These are phyloP conservation scores for Salix caprea DNA, from an alignment of 345 rosid genomes.

Conservation along the genomic window DNA sequence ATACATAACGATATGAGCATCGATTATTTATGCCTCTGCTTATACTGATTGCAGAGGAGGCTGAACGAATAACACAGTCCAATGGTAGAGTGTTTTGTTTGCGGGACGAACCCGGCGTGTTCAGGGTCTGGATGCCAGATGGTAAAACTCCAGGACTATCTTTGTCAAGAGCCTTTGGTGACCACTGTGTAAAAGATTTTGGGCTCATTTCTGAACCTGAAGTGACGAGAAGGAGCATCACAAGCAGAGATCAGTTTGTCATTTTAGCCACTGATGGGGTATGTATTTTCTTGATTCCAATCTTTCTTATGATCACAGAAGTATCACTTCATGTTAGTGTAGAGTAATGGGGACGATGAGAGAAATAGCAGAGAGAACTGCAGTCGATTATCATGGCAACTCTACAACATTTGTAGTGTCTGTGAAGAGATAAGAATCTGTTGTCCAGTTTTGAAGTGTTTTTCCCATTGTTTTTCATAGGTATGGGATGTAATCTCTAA, in stretches of 20 bases:
- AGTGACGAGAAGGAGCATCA: constrained; percentile 50
- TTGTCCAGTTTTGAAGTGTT: not conserved
- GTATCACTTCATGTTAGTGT: too few relatives aligned
- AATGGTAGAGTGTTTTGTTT: constrained; percentile 62
- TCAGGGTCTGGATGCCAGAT: constrained; percentile 72
- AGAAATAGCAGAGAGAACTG: too few relatives aligned
- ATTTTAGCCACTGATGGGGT: constrained; percentile 88
- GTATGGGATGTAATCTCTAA: constrained; percentile 87
- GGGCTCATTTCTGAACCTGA: constrained; percentile 80
- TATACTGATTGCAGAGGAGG: constrained; percentile 59
- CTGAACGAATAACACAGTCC: constrained; percentile 60
- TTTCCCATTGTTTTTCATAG: constrained; percentile 21
- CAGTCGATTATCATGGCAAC: too few relatives aligned
- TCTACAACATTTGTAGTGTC: too few relatives aligned
- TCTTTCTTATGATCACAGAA: not conserved
- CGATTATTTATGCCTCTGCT: not conserved
- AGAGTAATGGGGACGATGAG: too few relatives aligned
- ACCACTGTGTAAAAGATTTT: constrained; percentile 73
- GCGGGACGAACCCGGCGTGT: constrained; percentile 75
- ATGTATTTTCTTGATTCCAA: not conserved
- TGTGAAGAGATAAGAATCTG: not conserved
- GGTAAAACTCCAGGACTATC: constrained; percentile 66
- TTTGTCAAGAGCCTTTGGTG: constrained; percentile 79
- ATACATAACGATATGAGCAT: too few relatives aligned
- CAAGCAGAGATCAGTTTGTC: constrained; percentile 61